A percentile compares a stretch with the other conserved stretches of the same genome.
Conservation (phyloP, 345 rosid species). For the Rhizophora mangle region DNA sequence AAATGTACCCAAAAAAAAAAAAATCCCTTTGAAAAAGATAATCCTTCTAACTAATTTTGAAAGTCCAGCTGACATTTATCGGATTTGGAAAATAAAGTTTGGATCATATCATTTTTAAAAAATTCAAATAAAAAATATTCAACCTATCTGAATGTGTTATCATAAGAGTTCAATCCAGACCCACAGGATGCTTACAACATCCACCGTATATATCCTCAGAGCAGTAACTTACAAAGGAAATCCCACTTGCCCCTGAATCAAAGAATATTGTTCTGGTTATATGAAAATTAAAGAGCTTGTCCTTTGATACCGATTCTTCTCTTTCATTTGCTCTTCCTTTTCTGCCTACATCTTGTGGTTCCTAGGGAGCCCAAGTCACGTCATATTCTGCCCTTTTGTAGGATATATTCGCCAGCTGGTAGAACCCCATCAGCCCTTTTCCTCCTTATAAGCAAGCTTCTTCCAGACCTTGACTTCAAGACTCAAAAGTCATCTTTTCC, state of each 20-base stretch:
- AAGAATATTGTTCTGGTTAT: constrained; percentile 29
- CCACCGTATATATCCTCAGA: neutral
- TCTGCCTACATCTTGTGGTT: constrained; percentile 47
- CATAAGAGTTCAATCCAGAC: no score
- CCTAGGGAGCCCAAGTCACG: constrained; percentile 46
- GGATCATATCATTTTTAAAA: no score
- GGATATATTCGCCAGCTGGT: constrained; percentile 61
- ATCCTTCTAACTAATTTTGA: no score
- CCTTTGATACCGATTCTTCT: constrained; percentile 43
- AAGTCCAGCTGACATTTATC: no score
- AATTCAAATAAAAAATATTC: no score
- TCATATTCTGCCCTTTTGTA: constrained; percentile 28
- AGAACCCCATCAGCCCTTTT: constrained; percentile 43
- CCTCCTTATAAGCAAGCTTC: constrained; percentile 47
- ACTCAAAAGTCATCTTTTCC: constrained; percentile 15
- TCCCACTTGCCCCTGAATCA: constrained; percentile 23
- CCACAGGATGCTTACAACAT: neutral
- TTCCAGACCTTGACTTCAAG: constrained; percentile 15
- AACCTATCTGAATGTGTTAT: no score
- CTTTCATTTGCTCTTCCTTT: constrained; percentile 20
- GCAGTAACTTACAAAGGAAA: constrained; percentile 11
- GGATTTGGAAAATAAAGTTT: no score
- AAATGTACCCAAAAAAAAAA: no score
- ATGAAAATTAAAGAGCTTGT: neutral
- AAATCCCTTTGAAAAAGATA: no score